phyloP scores from a whole-genome alignment of 2,329 filamentous ascomycete genomes.

The Ascochyta pisi region DNA sequence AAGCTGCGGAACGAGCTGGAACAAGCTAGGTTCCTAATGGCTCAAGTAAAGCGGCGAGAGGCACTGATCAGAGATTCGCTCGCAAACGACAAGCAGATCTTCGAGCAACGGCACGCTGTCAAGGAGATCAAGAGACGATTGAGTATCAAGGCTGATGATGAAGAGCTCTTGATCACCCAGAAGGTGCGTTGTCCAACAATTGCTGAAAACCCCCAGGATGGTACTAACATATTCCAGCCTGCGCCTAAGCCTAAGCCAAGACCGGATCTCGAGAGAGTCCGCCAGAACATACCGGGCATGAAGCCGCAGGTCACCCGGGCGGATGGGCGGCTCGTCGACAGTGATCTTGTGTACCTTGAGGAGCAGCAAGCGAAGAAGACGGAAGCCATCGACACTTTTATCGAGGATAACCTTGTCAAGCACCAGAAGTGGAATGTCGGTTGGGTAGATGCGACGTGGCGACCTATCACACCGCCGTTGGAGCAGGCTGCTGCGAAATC shows the following conservation, averaged over 20 bases:
- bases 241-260: conserved; percentile 60
- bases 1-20: conserved; percentile 90
- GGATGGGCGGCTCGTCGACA: conserved; percentile 73
- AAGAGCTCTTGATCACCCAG: conserved; percentile 83
- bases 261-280: conserved; percentile 64
- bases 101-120: conserved; percentile 80
- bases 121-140: conserved; percentile 89
- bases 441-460: conserved; percentile 85
- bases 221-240: conserved; percentile 38
- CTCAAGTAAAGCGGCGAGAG: conserved; percentile 81
- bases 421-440: conserved; percentile 92
- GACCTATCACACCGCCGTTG: conserved; percentile 79
- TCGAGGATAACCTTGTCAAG: conserved; percentile 85
- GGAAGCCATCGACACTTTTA: conserved; percentile 78
- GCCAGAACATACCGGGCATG: conserved; percentile 70
- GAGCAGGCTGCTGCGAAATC: conserved; percentile 55
- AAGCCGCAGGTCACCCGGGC: conserved; percentile 60
- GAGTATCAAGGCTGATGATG: conserved; percentile 89
- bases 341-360: conserved; percentile 77
- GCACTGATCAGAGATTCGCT: conserved; percentile 78
- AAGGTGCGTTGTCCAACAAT: conserved; percentile 67
- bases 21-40: conserved; percentile 80
- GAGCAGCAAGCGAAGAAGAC: conserved; percentile 83
- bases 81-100: conserved; percentile 76
- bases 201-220: conserved; percentile 21